Conservation (phyloP, 768 basidiomycete genomes). For the Termitomyces sp. region DNA sequence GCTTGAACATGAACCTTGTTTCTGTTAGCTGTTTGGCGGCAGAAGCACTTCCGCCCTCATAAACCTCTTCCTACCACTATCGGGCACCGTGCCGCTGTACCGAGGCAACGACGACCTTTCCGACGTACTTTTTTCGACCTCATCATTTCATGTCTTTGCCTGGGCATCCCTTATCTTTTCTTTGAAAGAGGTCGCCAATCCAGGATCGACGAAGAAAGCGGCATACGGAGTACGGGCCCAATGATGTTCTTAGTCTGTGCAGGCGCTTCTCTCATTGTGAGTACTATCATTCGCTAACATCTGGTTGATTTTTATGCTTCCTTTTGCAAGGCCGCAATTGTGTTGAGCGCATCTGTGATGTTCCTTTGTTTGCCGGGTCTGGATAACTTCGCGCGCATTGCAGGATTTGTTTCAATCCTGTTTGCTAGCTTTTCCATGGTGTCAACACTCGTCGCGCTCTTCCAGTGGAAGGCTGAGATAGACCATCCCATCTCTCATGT, state of each 20-base stretch:
- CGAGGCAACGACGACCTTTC: slow-evolving; percentile 32
- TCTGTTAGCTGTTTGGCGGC: slow-evolving; percentile 61
- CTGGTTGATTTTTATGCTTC: slow-evolving; percentile 10
- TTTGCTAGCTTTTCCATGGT: slow-evolving; percentile 68
- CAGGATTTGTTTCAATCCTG: slow-evolving; percentile 62
- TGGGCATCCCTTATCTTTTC: slow-evolving; percentile 80
- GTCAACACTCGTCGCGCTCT: slow-evolving; percentile 63
- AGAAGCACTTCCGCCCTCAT: slow-evolving; percentile 62
- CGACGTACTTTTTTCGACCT: slow-evolving; percentile 51
- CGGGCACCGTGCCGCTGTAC: slow-evolving; percentile 19
- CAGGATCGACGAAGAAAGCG: slow-evolving; percentile 58
- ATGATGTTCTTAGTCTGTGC: slow-evolving; percentile 62
- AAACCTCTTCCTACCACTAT: slow-evolving; percentile 61
- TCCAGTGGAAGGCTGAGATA: slow-evolving; percentile 65
- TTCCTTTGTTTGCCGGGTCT: slow-evolving; percentile 76
- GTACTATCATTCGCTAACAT: slow-evolving; percentile 20
- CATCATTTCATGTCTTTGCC: slow-evolving; percentile 56
- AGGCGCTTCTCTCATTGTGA: slow-evolving; percentile 59
- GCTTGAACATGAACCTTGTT: not conserved
- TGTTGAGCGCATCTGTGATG: slow-evolving; percentile 78
- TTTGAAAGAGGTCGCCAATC: slow-evolving; percentile 45
- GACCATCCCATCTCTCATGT: slow-evolving; percentile 43
- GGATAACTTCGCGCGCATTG: slow-evolving; percentile 56
- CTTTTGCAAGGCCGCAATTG: slow-evolving; percentile 60
- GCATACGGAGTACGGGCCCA: slow-evolving; percentile 43